phyloP scores from a whole-genome alignment of 495 filamentous ascomycete genomes.

The Lophium mytilinum region DNA sequence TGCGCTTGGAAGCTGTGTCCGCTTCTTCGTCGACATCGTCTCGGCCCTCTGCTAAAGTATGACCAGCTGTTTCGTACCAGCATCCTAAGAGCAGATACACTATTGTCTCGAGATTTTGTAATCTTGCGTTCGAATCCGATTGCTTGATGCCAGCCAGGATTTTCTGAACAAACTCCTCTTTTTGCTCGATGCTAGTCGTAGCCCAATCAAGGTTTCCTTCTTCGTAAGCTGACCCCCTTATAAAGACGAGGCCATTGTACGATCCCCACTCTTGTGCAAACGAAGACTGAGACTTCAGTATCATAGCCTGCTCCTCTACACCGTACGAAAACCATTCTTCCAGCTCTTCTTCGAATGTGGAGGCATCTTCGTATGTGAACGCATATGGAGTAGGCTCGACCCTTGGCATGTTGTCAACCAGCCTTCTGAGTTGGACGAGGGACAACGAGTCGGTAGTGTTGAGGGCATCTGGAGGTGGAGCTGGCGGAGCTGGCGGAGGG shows the following conservation, averaged over 20 bases:
- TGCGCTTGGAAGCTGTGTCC: not conserved
- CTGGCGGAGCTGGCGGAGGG: constrained; percentile 50
- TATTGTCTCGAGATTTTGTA: constrained; percentile 58
- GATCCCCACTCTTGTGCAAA: constrained; percentile 60
- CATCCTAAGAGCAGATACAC: constrained; percentile 69
- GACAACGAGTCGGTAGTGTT: constrained; percentile 69
- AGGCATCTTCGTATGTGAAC: constrained; percentile 79
- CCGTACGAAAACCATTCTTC: constrained; percentile 94
- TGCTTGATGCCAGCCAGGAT: constrained; percentile 9
- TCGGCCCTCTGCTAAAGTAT: not conserved
- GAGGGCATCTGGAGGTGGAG: constrained; percentile 37
- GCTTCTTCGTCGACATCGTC: not conserved
- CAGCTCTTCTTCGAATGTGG: constrained; percentile 74
- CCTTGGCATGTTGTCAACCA: constrained; percentile 75
- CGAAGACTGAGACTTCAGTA: constrained; percentile 59
- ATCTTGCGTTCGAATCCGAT: constrained; percentile 16
- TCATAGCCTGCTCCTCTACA: constrained; percentile 62
- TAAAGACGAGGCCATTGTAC: constrained; percentile 35
- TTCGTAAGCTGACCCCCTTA: constrained; percentile 28
- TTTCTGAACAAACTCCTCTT: constrained; percentile 28
- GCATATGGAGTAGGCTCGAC: constrained; percentile 81
- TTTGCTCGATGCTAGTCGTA: constrained; percentile 34
- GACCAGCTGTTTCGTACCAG: constrained; percentile 66
- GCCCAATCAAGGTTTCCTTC: constrained; percentile 41
- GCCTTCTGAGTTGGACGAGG: constrained; percentile 65